Evolutionary conservation across 345 rosid species (phyloP).

Genomic region (Eucalyptus curtisii): DNA sequence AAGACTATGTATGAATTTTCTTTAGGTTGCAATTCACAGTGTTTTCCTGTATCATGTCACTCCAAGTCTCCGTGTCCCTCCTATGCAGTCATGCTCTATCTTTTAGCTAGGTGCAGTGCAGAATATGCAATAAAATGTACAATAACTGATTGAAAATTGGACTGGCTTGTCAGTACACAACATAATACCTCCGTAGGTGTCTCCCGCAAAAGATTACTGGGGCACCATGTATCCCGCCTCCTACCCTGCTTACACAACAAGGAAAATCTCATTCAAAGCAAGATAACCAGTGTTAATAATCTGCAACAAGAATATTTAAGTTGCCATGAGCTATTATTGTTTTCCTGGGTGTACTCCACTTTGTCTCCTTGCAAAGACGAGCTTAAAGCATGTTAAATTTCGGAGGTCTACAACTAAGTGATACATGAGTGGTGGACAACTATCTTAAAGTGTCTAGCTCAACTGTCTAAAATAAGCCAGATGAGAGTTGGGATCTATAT

Average conservation of each 20-base stretch:
- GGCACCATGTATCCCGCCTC: conserved; percentile 96
- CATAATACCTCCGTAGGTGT: conserved; percentile 26
- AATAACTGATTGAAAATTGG: neutral
- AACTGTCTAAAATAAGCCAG: neutral
- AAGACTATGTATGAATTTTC: neutral
- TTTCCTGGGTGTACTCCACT: neutral
- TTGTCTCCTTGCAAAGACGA: neutral
- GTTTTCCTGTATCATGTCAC: neutral
- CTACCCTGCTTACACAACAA: conserved; percentile 35
- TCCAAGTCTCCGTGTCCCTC: neutral
- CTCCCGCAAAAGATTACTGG: conserved; percentile 46
- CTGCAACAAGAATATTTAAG: neutral
- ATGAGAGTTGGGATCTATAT: neutral
- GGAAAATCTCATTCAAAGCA: neutral
- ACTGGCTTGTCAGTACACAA: neutral
- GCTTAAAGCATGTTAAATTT: neutral
- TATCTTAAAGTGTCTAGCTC: neutral
- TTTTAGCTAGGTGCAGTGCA: neutral
- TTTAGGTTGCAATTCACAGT: neutral
- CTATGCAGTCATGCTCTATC: neutral
- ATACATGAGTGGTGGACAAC: neutral
- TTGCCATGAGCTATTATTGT: neutral
- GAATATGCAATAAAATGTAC: neutral
- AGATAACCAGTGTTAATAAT: neutral
- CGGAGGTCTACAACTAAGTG: neutral